Evolutionary conservation across 495 filamentous ascomycete species (phyloP).

Genomic region (Aspergillus steynii): DNA sequence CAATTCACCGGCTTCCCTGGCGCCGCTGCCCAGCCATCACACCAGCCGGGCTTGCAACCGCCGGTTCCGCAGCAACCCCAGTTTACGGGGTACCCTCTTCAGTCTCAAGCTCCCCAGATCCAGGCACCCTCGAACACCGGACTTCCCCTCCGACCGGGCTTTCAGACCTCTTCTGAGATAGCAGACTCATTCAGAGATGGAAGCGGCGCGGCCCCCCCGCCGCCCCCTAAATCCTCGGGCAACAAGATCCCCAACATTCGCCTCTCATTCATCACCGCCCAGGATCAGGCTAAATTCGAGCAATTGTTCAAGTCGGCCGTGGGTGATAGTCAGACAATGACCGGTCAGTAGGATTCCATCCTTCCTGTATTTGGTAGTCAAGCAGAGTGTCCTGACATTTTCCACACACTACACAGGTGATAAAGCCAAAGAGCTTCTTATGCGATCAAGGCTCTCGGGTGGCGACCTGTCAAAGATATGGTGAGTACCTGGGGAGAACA

Average conservation of each 20-base stretch:
- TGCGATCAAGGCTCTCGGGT: slow-evolving; percentile 84
- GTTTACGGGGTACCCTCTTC: slow-evolving; percentile 40
- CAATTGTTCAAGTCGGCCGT: slow-evolving; percentile 96
- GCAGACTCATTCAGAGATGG: slow-evolving; percentile 74
- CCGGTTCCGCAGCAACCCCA: slow-evolving; percentile 37
- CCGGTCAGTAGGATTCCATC: slow-evolving; percentile 50
- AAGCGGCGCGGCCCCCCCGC: slow-evolving; percentile 46
- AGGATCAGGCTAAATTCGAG: slow-evolving; percentile 97
- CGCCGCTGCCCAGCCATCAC: slow-evolving; percentile 47
- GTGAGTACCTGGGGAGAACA: slow-evolving; percentile 42
- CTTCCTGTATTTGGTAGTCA: not conserved
- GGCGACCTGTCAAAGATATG: slow-evolving; percentile 84
- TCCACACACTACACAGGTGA: slow-evolving; percentile 55
- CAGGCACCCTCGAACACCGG: slow-evolving; percentile 48
- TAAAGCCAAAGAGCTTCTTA: slow-evolving; percentile 81
- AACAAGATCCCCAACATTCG: slow-evolving; percentile 90
- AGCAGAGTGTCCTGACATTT: slow-evolving; percentile 21
- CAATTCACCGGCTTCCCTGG: slow-evolving; percentile 59
- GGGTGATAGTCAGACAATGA: slow-evolving; percentile 81
- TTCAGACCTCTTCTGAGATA: slow-evolving; percentile 78
- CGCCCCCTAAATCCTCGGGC: slow-evolving; percentile 51
- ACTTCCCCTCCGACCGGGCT: slow-evolving; percentile 38
- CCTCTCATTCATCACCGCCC: slow-evolving; percentile 91
- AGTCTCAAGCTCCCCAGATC: slow-evolving; percentile 46
- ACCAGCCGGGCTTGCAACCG: slow-evolving; percentile 46